A percentile compares a stretch with the other conserved stretches of the same genome.
Evolutionary conservation across 805 yeast species (phyloP).

Genomic region (Saccharomycopsis vini): DNA sequence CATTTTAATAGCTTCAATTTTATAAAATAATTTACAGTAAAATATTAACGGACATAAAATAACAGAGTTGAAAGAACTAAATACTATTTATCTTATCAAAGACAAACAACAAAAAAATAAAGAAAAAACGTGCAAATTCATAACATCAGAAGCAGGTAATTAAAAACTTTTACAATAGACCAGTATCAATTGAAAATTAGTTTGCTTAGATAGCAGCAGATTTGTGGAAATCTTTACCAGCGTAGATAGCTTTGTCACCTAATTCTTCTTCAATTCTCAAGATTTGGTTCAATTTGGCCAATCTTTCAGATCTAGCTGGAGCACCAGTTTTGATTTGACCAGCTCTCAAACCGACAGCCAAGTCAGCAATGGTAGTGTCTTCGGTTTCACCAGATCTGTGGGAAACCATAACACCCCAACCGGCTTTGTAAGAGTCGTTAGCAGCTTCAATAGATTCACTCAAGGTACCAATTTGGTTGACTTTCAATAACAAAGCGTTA

Average conservation of each 20-base stretch:
- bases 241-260: slow-evolving; percentile 94
- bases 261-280: slow-evolving; percentile 97
- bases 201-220: slow-evolving; percentile 29
- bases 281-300: slow-evolving; percentile 97
- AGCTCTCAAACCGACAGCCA: slow-evolving; percentile 93
- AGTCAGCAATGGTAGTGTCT: slow-evolving; percentile 96
- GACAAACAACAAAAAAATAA: too few species aligned
- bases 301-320: slow-evolving; percentile 99
- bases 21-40: too few species aligned
- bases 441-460: slow-evolving; percentile 97
- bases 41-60: too few species aligned
- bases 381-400: slow-evolving; percentile 99
- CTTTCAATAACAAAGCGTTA: slow-evolving; percentile 90
- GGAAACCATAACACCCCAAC: slow-evolving; percentile 99
- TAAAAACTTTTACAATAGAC: too few species aligned
- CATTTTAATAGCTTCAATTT: too few species aligned
- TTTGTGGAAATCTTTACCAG: slow-evolving; percentile 84
- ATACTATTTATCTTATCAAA: too few species aligned
- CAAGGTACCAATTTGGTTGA: slow-evolving; percentile 96
- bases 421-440: slow-evolving; percentile 85
- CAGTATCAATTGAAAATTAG: too few species aligned
- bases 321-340: slow-evolving; percentile 99
- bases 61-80: too few species aligned
- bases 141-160: too few species aligned
- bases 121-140: too few species aligned